phyloP scores from a whole-genome alignment of 129 eudicot species.

The Arctium lappa region DNA sequence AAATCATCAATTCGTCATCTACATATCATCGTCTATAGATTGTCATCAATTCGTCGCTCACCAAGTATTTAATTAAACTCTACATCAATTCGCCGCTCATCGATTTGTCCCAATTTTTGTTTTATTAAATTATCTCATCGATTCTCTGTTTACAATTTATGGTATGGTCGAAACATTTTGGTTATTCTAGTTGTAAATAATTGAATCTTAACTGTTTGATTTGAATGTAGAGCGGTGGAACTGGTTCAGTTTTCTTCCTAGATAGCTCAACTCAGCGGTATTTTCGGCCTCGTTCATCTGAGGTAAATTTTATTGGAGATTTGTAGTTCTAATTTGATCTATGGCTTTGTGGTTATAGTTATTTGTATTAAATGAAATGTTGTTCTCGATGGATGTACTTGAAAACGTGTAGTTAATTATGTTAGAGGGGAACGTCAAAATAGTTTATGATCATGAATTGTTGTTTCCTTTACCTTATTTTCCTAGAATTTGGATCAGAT shows the following conservation, averaged over 20 bases:
- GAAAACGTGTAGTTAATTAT: too few relatives aligned
- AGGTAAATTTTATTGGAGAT: conserved; percentile 21
- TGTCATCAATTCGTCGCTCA: too few relatives aligned
- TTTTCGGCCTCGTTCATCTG: conserved; percentile 43
- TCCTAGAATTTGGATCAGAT: too few relatives aligned
- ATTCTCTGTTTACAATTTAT: conserved; percentile 23
- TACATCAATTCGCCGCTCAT: too few relatives aligned
- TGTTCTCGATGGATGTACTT: too few relatives aligned
- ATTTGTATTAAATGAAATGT: neutral
- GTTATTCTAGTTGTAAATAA: neutral
- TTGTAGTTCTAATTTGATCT: neutral
- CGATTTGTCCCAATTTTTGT: too few relatives aligned
- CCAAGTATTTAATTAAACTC: too few relatives aligned
- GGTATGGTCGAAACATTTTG: conserved; percentile 17
- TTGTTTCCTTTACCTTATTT: too few relatives aligned
- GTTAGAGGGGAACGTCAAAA: too few relatives aligned
- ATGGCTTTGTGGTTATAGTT: neutral
- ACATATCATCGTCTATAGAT: too few relatives aligned
- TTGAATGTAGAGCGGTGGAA: conserved; percentile 45
- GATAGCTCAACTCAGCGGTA: conserved; percentile 59
- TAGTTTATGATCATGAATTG: too few relatives aligned
- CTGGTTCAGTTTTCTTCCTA: conserved; percentile 57
- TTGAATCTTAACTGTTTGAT: conserved; percentile 6
- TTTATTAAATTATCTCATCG: neutral
- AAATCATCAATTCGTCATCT: too few relatives aligned